phyloP scores from a whole-genome alignment of 805 yeast genomes.

The Suhomyces faveliae region DNA sequence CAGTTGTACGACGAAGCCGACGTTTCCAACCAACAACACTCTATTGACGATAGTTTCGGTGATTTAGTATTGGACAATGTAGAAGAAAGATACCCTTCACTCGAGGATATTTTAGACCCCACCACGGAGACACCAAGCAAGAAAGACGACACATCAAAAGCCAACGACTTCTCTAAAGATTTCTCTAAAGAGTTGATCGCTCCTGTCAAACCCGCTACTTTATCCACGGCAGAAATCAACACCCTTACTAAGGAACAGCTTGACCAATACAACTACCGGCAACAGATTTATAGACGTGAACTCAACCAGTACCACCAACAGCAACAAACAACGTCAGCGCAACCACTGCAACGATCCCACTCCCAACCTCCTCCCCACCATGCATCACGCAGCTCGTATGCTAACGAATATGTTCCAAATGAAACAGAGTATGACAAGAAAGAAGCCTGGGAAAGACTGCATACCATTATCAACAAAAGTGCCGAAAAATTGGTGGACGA shows the following conservation, averaged over 20 bases:
- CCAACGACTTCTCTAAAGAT: neutral
- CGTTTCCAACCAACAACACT: neutral
- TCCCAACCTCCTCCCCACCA: neutral
- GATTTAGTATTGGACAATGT: constrained; percentile 44
- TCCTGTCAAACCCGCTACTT: constrained; percentile 17
- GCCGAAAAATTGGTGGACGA: constrained; percentile 41
- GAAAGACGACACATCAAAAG: too few relatives aligned
- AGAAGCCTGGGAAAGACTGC: constrained; percentile 39
- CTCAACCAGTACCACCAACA: constrained; percentile 15
- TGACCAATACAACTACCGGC: constrained; percentile 21
- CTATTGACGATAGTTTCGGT: constrained; percentile 17
- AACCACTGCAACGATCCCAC: neutral
- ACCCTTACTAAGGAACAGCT: constrained; percentile 21
- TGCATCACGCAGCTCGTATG: neutral
- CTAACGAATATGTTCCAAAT: neutral
- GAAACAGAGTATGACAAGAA: constrained; percentile 24
- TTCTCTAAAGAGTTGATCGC: neutral
- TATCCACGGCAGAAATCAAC: constrained; percentile 13
- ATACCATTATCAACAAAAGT: constrained; percentile 23
- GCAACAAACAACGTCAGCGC: constrained; percentile 3
- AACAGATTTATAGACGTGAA: constrained; percentile 20
- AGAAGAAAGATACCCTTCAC: constrained; percentile 52
- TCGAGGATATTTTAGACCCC: constrained; percentile 32
- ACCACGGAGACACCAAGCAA: too few relatives aligned
- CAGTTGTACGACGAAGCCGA: neutral